Conservation (phyloP, 805 yeast species). For the Candida ovalis region DNA sequence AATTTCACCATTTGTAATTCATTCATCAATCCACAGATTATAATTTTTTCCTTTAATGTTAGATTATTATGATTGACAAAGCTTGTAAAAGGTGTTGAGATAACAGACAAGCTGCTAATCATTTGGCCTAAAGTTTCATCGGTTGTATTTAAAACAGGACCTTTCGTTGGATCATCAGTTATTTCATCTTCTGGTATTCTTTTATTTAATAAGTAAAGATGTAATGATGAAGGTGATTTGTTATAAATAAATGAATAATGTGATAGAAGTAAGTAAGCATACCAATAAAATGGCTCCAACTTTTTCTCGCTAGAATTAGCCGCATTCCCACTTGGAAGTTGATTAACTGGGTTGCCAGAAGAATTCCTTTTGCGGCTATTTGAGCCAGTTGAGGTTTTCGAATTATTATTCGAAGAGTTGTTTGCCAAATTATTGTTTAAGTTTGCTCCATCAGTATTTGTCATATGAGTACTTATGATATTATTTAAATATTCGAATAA, state of each 20-base stretch:
- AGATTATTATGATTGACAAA: constrained; percentile 17
- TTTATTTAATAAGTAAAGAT: constrained; percentile 28
- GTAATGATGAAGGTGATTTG: constrained; percentile 39
- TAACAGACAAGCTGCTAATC: constrained; percentile 25
- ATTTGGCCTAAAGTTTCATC: constrained; percentile 19
- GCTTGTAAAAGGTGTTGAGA: constrained; percentile 18
- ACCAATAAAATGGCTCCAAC: constrained; percentile 38
- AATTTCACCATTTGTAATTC: constrained; percentile 31
- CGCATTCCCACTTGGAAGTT: constrained; percentile 6
- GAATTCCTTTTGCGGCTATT: constrained; percentile 1
- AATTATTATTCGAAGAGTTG: not conserved
- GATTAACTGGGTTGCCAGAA: constrained; percentile 2
- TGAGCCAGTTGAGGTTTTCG: not conserved
- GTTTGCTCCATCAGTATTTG: constrained; percentile 24
- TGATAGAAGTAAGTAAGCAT: constrained; percentile 44
- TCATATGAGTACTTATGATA: constrained; percentile 39
- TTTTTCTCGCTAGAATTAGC: constrained; percentile 4
- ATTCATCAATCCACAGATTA: constrained; percentile 31
- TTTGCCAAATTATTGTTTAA: not conserved
- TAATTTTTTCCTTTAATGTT: constrained; percentile 21
- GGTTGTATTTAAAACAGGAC: constrained; percentile 1
- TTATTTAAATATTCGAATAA: constrained; percentile 48
- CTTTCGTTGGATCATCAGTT: not conserved
- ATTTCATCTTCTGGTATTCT: constrained; percentile 23
- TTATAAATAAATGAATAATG: constrained; percentile 37